Base-by-base conservation (phyloP, 768 basidiomycete species). In the Leucosporidium yakuticum region DNA sequence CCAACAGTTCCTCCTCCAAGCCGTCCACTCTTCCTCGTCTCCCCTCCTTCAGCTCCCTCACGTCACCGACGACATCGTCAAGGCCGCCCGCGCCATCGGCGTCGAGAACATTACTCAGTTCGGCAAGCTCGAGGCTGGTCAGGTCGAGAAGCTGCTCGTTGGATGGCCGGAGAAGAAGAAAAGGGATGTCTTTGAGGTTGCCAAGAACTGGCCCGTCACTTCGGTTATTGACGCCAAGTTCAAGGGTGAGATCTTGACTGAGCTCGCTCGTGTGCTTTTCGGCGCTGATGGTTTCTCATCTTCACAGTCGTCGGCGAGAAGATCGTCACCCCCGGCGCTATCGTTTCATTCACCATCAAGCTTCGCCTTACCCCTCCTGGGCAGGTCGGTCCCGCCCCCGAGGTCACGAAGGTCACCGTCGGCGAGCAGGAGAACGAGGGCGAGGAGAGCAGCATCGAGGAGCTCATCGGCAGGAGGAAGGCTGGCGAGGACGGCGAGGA, bases 321-420 rank as follows among this genome's bases (percentile, higher is more conserved):
- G 21, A 79, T 88, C 44, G 85, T 98, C 47, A 88, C 90, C 0
- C 93, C 95, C 0, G 88, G 88, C 3, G 86, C 95, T 0, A 88
- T 97, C 70, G 90, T 96, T 31, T 88, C 87, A 75, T 84, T 97
- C 50, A 82, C 89, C 36, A 84, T 95, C 78, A 92, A 93, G 78
- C 82, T 93, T 25, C 88, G 90, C 23, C 75, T 96, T 55, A 79
- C 82, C 29, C 85, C 86, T 8, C 87, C 88, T 27, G 78, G 80
- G 4, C 69, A 56, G 8, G 36, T 34, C 11, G 55, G 77, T 32
- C 69, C 73, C 9, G 70, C 77, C 19, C 53, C 77, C 5, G 67
- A 63, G 49, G 29, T 64, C 57, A 39, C 63, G 39, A 64, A 79
- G 2, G 80, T 81, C 19, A 79, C 71, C 19, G 62, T 74, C 6